Conservation (phyloP, 1,284 basidiomycete species). For the Austroboletus niveus region DNA sequence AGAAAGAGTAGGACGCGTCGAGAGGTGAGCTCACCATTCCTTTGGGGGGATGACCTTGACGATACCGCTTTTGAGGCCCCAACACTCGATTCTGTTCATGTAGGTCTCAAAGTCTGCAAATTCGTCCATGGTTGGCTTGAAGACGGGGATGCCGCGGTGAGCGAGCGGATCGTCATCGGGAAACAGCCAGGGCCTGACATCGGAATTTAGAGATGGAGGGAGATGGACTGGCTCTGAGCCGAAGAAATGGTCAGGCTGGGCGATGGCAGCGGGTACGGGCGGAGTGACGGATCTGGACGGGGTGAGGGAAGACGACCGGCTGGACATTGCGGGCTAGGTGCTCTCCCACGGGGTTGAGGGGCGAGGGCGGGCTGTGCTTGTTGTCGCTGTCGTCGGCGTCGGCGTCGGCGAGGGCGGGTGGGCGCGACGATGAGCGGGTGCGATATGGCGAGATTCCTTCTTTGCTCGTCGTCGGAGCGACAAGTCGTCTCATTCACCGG, state of each 20-base stretch:
- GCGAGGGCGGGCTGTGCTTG: neutral
- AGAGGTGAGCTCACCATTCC: slow-evolving; percentile 71
- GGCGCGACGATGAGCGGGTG: neutral
- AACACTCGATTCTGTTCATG: slow-evolving; percentile 80
- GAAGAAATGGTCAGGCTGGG: slow-evolving; percentile 84
- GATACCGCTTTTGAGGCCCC: slow-evolving; percentile 87
- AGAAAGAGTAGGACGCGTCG: neutral
- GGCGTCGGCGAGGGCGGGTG: slow-evolving; percentile 6
- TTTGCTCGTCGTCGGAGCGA: neutral
- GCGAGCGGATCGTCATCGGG: slow-evolving; percentile 85
- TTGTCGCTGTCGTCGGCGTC: slow-evolving; percentile 11
- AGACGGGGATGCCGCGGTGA: slow-evolving; percentile 88
- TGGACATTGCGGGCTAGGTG: slow-evolving; percentile 18
- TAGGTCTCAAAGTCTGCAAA: slow-evolving; percentile 89
- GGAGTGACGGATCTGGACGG: slow-evolving; percentile 52
- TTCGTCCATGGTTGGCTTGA: slow-evolving; percentile 87
- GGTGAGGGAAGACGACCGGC: slow-evolving; percentile 44
- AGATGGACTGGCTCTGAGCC: slow-evolving; percentile 50
- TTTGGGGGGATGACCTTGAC: slow-evolving; percentile 92
- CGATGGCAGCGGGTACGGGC: slow-evolving; percentile 40
- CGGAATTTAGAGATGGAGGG: slow-evolving; percentile 56
- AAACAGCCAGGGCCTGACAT: slow-evolving; percentile 62
- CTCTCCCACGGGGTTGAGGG: slow-evolving; percentile 2
- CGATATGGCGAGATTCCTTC: slow-evolving; percentile 6
- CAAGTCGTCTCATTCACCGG: slow-evolving; percentile 10